Conservation (phyloP, 2,329 filamentous ascomycete species). For the Penicillium oxalicum region DNA sequence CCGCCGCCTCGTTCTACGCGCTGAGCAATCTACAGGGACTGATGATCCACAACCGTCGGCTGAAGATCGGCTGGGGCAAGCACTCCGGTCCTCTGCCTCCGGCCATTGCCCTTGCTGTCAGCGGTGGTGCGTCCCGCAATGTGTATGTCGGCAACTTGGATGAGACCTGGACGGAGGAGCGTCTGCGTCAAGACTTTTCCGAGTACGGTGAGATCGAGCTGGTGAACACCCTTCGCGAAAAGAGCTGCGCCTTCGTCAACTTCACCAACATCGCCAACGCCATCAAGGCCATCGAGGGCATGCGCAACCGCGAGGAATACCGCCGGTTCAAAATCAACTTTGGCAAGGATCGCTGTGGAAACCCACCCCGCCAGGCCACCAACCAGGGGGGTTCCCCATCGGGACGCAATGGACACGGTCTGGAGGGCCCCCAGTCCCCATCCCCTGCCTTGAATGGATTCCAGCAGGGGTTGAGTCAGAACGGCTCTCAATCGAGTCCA, state of each 20-base stretch:
- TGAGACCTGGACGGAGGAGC: constrained; percentile 94
- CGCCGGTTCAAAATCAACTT: constrained; percentile 99
- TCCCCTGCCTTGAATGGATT: constrained; percentile 53
- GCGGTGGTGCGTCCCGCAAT: constrained; percentile 93
- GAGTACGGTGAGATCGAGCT: constrained; percentile 97
- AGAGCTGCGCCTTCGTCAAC: constrained; percentile 99
- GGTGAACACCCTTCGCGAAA: constrained; percentile 92
- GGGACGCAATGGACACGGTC: constrained; percentile 55
- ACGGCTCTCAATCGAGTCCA: constrained; percentile 55
- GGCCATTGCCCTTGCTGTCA: constrained; percentile 91
- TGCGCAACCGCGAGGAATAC: constrained; percentile 93
- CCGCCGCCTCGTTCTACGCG: constrained; percentile 94
- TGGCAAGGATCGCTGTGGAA: constrained; percentile 95
- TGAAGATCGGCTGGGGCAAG: constrained; percentile 99
- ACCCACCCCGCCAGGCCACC: constrained; percentile 82
- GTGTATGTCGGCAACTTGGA: constrained; percentile 98
- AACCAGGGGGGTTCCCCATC: constrained; percentile 50
- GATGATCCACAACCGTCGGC: constrained; percentile 96
- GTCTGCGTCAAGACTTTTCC: constrained; percentile 90
- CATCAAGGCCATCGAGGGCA: constrained; percentile 97
- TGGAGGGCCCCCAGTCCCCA: constrained; percentile 51
- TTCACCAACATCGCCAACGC: constrained; percentile 99
- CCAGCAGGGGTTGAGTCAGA: constrained; percentile 49
- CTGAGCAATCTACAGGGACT: constrained; percentile 94
- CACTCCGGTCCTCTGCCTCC: constrained; percentile 94